Conservation (phyloP, 805 yeast genomes). For the Teunomyces aglyptinius region DNA sequence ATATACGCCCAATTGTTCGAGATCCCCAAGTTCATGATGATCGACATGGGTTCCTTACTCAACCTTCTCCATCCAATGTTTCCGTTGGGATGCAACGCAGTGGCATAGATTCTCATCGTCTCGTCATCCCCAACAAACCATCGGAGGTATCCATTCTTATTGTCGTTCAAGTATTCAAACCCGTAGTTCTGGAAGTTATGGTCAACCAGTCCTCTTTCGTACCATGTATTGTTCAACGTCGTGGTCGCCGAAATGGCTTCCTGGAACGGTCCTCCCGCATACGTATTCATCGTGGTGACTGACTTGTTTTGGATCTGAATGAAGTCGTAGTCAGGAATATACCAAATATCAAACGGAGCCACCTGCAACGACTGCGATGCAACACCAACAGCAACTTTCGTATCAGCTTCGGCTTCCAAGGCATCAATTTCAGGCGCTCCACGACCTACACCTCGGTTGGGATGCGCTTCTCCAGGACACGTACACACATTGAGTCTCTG, state of each 20-base stretch:
- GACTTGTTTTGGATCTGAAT: conserved; percentile 68
- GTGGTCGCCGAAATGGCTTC: conserved; percentile 90
- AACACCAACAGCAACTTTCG: conserved; percentile 52
- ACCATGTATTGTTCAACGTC: conserved; percentile 80
- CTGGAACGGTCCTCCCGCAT: conserved; percentile 92
- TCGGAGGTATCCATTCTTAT: conserved; percentile 66
- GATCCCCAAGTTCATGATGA: conserved; percentile 82
- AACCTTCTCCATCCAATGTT: conserved; percentile 81
- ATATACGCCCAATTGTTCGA: conserved; percentile 93
- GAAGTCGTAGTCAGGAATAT: conserved; percentile 81
- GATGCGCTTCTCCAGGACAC: conserved; percentile 81
- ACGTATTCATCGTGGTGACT: conserved; percentile 78
- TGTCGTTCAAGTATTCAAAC: conserved; percentile 73
- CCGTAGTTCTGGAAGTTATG: conserved; percentile 70
- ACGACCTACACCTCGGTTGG: conserved; percentile 82
- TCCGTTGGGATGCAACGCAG: conserved; percentile 85
- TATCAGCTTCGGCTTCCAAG: conserved; percentile 77
- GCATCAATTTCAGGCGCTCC: conserved; percentile 97
- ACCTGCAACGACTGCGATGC: conserved; percentile 91
- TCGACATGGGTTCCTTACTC: conserved; percentile 90
- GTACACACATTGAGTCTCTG: conserved; percentile 76
- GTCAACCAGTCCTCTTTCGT: conserved; percentile 56
- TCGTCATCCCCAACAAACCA: conserved; percentile 88
- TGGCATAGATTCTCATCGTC: conserved; percentile 68
- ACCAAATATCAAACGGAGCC: conserved; percentile 96